Conservation (phyloP, 805 yeast species). For the Schizosaccharomyces lindneri region DNA sequence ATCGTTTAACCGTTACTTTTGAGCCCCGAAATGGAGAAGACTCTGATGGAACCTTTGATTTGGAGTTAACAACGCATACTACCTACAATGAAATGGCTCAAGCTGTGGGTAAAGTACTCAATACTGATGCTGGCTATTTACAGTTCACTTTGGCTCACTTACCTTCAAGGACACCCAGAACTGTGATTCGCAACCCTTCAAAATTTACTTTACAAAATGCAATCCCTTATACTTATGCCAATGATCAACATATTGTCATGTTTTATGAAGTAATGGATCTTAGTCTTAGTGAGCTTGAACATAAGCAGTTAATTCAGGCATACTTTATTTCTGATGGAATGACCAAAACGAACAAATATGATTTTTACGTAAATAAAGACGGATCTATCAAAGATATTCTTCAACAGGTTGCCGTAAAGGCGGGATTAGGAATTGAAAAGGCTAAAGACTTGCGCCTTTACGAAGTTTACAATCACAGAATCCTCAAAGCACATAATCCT, state of each 20-base stretch:
- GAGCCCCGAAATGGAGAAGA: constrained; percentile 7
- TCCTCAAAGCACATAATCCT: background rate
- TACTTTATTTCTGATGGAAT: constrained; percentile 53
- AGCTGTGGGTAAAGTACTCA: constrained; percentile 30
- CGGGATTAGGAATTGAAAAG: constrained; percentile 24
- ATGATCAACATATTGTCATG: constrained; percentile 13
- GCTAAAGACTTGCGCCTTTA: constrained; percentile 5
- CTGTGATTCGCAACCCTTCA: background rate
- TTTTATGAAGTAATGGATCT: constrained; percentile 59
- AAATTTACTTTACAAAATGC: background rate
- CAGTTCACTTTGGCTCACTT: constrained; percentile 37
- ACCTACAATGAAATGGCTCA: constrained; percentile 33
- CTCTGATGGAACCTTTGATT: constrained; percentile 14
- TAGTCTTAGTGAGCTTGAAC: constrained; percentile 53
- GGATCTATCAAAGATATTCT: constrained; percentile 32
- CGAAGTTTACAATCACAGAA: constrained; percentile 6
- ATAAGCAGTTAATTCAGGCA: constrained; percentile 37
- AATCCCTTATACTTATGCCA: background rate
- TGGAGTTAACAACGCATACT: constrained; percentile 46
- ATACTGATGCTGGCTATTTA: constrained; percentile 32
- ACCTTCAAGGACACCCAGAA: background rate
- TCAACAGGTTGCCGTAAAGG: constrained; percentile 29
- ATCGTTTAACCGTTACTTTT: constrained; percentile 12
- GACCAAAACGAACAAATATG: constrained; percentile 41
- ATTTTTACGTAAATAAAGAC: constrained; percentile 40